Conservation (phyloP, 2,329 filamentous ascomycete species). For the Penicillium sp. region DNA sequence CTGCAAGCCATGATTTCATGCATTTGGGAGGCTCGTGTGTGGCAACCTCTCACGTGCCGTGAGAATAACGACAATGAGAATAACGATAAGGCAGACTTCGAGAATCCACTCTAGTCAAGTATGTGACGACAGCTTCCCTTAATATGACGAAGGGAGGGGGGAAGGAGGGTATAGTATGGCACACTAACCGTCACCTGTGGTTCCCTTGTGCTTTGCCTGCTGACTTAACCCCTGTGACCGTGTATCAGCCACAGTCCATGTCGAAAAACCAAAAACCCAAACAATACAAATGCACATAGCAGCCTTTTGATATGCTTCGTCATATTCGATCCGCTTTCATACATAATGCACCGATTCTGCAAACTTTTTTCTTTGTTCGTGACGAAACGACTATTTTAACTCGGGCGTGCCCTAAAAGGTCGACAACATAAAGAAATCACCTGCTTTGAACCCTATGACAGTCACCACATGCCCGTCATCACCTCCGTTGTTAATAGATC, state of each 20-base stretch:
- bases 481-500: neutral
- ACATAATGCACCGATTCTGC: slow-evolving; percentile 2
- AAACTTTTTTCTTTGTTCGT: neutral
- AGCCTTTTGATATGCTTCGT: neutral
- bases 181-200: slow-evolving; percentile 10
- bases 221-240: slow-evolving; percentile 29
- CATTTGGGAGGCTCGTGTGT: neutral
- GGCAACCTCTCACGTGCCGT: neutral
- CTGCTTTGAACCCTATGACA: slow-evolving; percentile 29
- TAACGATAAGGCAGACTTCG: neutral
- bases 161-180: neutral
- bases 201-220: slow-evolving; percentile 18
- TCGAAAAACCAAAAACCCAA: neutral
- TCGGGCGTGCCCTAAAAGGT: neutral
- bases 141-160: neutral
- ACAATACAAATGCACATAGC: too few relatives aligned
- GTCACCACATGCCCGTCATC: slow-evolving; percentile 17
- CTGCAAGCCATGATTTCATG: neutral
- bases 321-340: neutral
- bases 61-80: neutral
- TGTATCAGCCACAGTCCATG: slow-evolving; percentile 12
- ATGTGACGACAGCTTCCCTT: neutral
- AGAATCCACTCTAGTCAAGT: neutral
- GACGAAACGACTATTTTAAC: neutral
- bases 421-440: slow-evolving; percentile 20